Evolutionary conservation across 306 rosid genomes (phyloP).

Genomic region (Ormosia emarginata): DNA sequence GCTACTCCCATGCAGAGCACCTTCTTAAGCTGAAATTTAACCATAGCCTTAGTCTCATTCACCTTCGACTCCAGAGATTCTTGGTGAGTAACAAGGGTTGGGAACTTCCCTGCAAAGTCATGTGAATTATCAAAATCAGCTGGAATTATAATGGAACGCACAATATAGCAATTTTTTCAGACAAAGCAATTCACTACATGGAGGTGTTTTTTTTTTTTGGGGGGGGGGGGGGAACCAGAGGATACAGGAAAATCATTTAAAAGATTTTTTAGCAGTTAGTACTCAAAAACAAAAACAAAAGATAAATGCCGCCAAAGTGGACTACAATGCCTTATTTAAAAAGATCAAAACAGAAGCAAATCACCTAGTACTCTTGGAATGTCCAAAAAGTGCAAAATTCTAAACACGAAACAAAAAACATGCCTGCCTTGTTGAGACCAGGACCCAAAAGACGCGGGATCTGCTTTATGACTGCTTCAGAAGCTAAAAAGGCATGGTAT

Average conservation of each 20-base stretch:
- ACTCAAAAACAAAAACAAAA: background rate
- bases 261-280: background rate
- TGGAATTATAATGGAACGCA: background rate
- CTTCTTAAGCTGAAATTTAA: conserved; percentile 83
- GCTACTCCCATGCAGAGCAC: conserved; percentile 94
- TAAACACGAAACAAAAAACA: conserved; percentile 2
- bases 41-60: conserved; percentile 78
- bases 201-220: background rate
- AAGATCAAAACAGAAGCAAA: background rate
- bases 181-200: background rate
- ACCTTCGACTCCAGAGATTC: conserved; percentile 84
- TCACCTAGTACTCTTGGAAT: background rate
- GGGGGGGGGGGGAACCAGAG: background rate
- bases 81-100: conserved; percentile 77
- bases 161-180: background rate
- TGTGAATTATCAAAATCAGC: background rate
- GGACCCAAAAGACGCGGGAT: conserved; percentile 90
- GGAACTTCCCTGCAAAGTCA: conserved; percentile 63
- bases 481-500: conserved; percentile 83
- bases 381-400: background rate
- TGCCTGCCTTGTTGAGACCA: conserved; percentile 94
- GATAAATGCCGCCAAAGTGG: background rate
- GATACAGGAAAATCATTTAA: background rate
- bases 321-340: background rate
- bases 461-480: conserved; percentile 87